Evolutionary conservation across 1,284 basidiomycete genomes (phyloP).

Genomic region (Takashimella tepidaria): DNA sequence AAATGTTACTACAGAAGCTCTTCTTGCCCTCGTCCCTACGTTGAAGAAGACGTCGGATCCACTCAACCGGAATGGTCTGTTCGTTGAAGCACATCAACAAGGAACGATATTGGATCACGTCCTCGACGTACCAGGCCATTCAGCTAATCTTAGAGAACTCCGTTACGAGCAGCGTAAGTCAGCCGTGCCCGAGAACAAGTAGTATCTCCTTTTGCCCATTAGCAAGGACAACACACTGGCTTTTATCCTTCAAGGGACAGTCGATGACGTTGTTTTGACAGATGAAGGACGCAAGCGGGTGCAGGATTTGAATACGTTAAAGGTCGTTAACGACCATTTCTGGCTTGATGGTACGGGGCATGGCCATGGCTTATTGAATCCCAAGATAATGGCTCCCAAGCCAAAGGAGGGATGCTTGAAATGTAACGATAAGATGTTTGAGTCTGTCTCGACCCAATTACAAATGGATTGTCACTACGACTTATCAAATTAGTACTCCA

Average conservation of each 20-base stretch:
- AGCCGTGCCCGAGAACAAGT: conserved; percentile 5
- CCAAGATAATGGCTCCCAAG: neutral
- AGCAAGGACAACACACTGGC: neutral
- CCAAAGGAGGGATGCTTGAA: neutral
- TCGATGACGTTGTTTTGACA: conserved; percentile 5
- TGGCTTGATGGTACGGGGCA: neutral
- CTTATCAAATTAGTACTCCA: too few relatives aligned
- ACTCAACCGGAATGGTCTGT: conserved; percentile 3
- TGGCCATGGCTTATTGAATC: neutral
- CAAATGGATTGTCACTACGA: too few relatives aligned
- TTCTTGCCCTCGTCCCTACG: neutral
- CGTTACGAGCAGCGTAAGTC: conserved; percentile 5
- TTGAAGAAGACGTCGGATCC: neutral
- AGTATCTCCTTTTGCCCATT: conserved; percentile 4
- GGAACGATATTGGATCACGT: conserved; percentile 8
- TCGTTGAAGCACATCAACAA: neutral
- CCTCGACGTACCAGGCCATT: conserved; percentile 7
- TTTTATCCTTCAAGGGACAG: conserved; percentile 8
- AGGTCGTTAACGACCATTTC: neutral
- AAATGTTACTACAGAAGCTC: conserved; percentile 1
- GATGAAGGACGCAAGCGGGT: conserved; percentile 2
- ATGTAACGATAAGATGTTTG: neutral
- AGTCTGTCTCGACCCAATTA: neutral
- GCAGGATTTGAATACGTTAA: conserved; percentile 1
- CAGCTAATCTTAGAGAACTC: conserved; percentile 1